A percentile compares a stretch with the other conserved stretches of the same genome.
phyloP scores from a whole-genome alignment of 768 basidiomycete genomes.

The Rossbeevera mucosa region DNA sequence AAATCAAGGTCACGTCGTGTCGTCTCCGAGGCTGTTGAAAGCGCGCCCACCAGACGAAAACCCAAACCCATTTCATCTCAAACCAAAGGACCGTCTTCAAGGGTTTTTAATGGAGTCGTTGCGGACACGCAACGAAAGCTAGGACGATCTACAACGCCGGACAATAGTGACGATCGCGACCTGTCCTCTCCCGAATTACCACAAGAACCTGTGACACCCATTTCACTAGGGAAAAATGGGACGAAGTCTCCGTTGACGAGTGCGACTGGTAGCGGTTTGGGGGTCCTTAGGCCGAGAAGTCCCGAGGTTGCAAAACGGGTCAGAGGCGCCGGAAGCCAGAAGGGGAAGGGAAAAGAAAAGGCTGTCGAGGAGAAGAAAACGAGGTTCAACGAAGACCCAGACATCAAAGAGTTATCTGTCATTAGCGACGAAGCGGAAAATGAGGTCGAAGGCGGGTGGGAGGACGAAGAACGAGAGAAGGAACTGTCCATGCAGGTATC shows the following conservation, averaged over 20 bases:
- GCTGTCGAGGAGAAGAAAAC: slow-evolving; percentile 37
- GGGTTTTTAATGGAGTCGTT: neutral
- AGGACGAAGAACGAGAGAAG: slow-evolving; percentile 25
- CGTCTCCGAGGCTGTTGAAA: slow-evolving; percentile 17
- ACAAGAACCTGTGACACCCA: slow-evolving; percentile 30
- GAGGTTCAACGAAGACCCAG: slow-evolving; percentile 36
- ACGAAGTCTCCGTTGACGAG: slow-evolving; percentile 8
- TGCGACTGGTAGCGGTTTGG: slow-evolving; percentile 14
- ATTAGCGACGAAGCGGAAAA: slow-evolving; percentile 9
- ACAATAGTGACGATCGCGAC: slow-evolving; percentile 15
- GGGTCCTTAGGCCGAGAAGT: slow-evolving; percentile 43
- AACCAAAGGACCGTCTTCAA: slow-evolving; percentile 10
- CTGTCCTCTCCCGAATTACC: slow-evolving; percentile 31
- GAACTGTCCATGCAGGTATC: slow-evolving; percentile 55
- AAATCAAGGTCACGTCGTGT: slow-evolving; percentile 12
- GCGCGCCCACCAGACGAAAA: slow-evolving; percentile 5
- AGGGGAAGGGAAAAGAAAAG: slow-evolving; percentile 26
- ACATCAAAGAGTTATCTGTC: slow-evolving; percentile 23
- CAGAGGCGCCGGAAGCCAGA: slow-evolving; percentile 36
- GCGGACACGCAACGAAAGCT: neutral
- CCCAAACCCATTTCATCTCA: neutral
- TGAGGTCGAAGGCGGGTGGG: slow-evolving; percentile 5
- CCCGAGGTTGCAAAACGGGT: slow-evolving; percentile 54
- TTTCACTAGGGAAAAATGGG: slow-evolving; percentile 23
- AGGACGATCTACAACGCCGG: slow-evolving; percentile 14